These are phyloP conservation scores for Aspergillus unguis DNA, from an alignment of 2,329 filamentous ascomycete species.

Conservation along the genomic window DNA sequence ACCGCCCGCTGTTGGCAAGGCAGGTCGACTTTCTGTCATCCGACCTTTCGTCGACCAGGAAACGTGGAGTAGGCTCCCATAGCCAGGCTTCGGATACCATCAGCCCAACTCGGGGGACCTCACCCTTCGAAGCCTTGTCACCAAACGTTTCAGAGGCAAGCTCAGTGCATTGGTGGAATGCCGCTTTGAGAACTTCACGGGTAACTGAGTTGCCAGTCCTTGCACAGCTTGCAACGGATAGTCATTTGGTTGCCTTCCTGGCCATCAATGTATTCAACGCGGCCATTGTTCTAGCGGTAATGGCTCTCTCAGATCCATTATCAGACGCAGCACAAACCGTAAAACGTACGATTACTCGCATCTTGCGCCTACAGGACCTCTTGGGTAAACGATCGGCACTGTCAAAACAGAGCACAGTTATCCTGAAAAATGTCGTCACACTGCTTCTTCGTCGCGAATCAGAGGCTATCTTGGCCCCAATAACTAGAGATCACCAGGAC, in stretches of 20 bases:
- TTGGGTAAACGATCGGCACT: slow-evolving; percentile 33
- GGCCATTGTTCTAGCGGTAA: slow-evolving; percentile 43
- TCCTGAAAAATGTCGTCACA: slow-evolving; percentile 24
- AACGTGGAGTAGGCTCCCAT: neutral
- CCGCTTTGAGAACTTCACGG: slow-evolving; percentile 40
- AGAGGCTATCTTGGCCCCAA: slow-evolving; percentile 22
- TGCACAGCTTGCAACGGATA: slow-evolving; percentile 39
- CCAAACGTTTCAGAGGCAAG: slow-evolving; percentile 10
- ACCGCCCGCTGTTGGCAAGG: slow-evolving; percentile 42
- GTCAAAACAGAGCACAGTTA: slow-evolving; percentile 33
- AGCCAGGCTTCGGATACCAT: neutral
- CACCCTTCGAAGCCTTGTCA: slow-evolving; percentile 6
- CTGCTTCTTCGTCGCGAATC: slow-evolving; percentile 26
- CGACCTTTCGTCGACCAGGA: slow-evolving; percentile 1
- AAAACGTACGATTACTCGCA: slow-evolving; percentile 44
- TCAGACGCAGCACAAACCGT: slow-evolving; percentile 43
- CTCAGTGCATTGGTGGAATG: slow-evolving; percentile 28
- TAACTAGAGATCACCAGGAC: slow-evolving; percentile 7
- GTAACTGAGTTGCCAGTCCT: slow-evolving; percentile 33
- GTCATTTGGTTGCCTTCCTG: slow-evolving; percentile 45
- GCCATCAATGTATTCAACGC: slow-evolving; percentile 48
- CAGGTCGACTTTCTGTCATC: slow-evolving; percentile 32
- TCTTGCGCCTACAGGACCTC: slow-evolving; percentile 41
- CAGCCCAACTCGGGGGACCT: neutral
- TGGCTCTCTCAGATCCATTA: slow-evolving; percentile 43